Evolutionary conservation across 1,284 basidiomycete genomes (phyloP), one percentile per base, ranked within the genome.

Genomic region (Earliella scabrosa): DNA sequence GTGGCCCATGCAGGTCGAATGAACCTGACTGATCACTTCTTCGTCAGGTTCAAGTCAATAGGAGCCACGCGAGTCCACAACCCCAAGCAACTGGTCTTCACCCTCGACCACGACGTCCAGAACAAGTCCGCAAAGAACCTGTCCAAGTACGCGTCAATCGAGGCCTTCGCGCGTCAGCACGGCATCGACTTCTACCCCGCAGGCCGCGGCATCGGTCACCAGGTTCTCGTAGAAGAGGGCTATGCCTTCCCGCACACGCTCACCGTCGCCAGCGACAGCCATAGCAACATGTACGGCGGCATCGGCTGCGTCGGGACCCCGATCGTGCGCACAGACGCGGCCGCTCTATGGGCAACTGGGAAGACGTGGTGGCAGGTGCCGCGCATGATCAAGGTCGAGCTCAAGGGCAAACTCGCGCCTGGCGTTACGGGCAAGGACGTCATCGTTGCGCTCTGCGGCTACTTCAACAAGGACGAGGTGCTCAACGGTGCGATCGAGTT

Each of bases 331-430:
- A 95, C 93, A 20, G 94, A 96, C 64, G 93, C 93, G 18, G 94
- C 94, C 0, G 96, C 97, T 2, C 87, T 99, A 18, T 99, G 97
- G 97, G 95, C 97, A 2, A 99, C 97, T 0, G 95, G 97, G 39
- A 95, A 95, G 75, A 99, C 97, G 4, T 99, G 97, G 97, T 99
- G 97, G 97, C 97, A 99, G 77, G 92, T 99, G 24, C 97, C 97
- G 6, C 86, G 95, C 9, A 95, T 98, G 82, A 86, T 99, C 73
- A 94, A 94, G 60, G 97, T 99, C 56, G 95, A 98, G 68, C 80
- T 99, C 39, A 86, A 82, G 58, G 97, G 97, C 13, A 77, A 78
- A 59, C 82, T 98, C 0, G 81, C 91, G 0, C 84, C 89, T 0
- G 97, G 97, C 8, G 97, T 98, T 0, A 97, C 95, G 0, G 97